These are phyloP conservation scores for Russula foetens DNA, from an alignment of 768 basidiomycete genomes.

Conservation along the genomic window DNA sequence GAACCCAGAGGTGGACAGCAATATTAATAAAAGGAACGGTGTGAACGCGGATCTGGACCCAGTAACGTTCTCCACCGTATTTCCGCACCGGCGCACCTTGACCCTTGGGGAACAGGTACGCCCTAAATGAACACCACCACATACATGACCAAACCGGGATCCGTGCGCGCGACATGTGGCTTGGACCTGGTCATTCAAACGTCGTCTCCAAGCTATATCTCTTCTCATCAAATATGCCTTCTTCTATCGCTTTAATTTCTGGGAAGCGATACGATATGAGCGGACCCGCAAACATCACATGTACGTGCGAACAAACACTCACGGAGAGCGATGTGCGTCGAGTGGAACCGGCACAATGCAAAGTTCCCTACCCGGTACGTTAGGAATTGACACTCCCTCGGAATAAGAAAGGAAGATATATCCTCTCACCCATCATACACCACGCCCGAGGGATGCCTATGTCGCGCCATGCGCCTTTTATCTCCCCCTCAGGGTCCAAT, in stretches of 20 bases:
- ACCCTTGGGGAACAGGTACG: too few species aligned
- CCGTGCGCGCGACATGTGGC: background rate
- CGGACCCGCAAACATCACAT: too few species aligned
- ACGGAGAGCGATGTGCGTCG: slow-evolving; percentile 60
- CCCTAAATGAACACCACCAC: too few species aligned
- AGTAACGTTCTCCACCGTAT: background rate
- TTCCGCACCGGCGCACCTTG: too few species aligned
- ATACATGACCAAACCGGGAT: too few species aligned
- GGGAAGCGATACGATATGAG: too few species aligned
- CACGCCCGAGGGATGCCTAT: slow-evolving; percentile 47
- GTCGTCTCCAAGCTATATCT: slow-evolving; percentile 22
- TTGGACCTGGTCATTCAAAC: background rate
- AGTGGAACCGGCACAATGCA: slow-evolving; percentile 55
- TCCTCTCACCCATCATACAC: slow-evolving; percentile 46
- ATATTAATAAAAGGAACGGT: background rate
- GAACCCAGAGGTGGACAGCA: too few species aligned
- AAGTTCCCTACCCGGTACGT: slow-evolving; percentile 40
- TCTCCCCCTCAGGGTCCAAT: slow-evolving; percentile 55
- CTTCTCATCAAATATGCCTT: slow-evolving; percentile 32
- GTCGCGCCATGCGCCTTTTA: slow-evolving; percentile 42
- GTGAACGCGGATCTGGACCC: background rate
- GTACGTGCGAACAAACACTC: slow-evolving; percentile 25
- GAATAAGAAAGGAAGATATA: too few species aligned
- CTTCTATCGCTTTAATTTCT: slow-evolving; percentile 68
- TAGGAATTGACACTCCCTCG: background rate